Base-by-base conservation (phyloP, 352 stramenopile species). In the Globisporangium nodosum region DNA sequence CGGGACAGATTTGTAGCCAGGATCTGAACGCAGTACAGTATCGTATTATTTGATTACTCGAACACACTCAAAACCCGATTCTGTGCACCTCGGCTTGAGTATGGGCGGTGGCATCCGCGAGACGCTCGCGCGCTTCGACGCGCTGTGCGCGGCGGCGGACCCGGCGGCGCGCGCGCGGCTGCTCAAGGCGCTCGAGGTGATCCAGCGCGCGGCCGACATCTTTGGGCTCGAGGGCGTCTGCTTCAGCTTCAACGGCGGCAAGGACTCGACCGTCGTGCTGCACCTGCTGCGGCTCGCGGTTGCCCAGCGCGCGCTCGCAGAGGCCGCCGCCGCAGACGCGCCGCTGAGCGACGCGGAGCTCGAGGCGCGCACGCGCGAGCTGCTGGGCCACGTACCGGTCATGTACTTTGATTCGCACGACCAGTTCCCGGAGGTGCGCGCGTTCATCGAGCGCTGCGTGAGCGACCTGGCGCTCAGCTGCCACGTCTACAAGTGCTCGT, bases 391-490 rank as follows among this genome's bases (percentile, higher is more conserved):
- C 21, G 63, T 96, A 27, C 87, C 85, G 0, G 81, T 97, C 16
- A 96, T 99, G 69, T 99, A 98, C 77, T 99, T 98, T 70, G 85
- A 98, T 61, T 95, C 97, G 58, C 68, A 86, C 39, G 84, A 98
- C 66, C 94, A 98, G 75, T 99, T 99, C 71, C 82, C 85, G 3
- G 86, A 97, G 63, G 79, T 98, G n/a, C 71, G 87, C 24, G 74
- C 81, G 16, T 97, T 97, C 60, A 96, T 96, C 42, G 74, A 94
- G 50, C 43, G 83, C 40, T 86, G 84, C 56, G 81, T 74, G 16
- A 56, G 63, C 30, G 78, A 73, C 50, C 88, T 78, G 52, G 61
- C 65, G 31, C 66, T 92, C 37, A 81, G 64, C 46, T 89, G 84
- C 52, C 77, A 89, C 52, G 74, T 89, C 59, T 90, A 94, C 70